These are phyloP conservation scores for Nannochloropsis oceanica DNA, from an alignment of 108 stramenopile species.

Conservation along the genomic window DNA sequence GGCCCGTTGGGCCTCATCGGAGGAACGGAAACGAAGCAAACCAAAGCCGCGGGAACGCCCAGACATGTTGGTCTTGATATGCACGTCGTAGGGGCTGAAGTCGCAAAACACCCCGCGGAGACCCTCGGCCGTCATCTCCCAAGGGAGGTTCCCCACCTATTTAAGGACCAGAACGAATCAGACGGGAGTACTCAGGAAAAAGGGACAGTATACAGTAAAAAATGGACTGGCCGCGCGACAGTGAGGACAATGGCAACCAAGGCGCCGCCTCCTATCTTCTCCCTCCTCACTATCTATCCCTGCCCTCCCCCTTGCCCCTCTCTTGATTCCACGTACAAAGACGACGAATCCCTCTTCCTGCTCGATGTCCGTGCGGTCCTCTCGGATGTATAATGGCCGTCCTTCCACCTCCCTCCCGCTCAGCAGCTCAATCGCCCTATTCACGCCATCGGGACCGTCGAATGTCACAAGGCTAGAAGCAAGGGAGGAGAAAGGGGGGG, in stretches of 20 bases:
- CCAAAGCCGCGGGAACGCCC: conserved; percentile 16
- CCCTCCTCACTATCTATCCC: not conserved
- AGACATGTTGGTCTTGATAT: conserved; percentile 40
- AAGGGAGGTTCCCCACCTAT: conserved; percentile 33
- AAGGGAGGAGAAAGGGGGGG: not conserved
- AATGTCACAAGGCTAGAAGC: conserved; percentile 25
- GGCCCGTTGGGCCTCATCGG: not conserved
- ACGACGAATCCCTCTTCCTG: not conserved
- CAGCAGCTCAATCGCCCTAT: conserved; percentile 28
- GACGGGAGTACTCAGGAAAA: not conserved
- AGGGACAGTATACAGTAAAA: not conserved
- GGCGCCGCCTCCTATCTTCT: not conserved
- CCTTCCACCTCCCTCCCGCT: conserved; percentile 32
- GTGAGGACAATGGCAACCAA: not conserved
- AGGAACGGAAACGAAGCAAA: not conserved
- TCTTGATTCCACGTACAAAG: not conserved
- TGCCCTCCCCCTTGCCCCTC: not conserved
- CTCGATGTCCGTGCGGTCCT: conserved; percentile 30
- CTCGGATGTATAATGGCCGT: conserved; percentile 35
- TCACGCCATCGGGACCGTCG: conserved; percentile 13
- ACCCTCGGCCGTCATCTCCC: conserved; percentile 20
- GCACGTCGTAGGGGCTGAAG: conserved; percentile 30
- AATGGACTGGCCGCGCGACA: not conserved
- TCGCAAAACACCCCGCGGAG: conserved; percentile 16
- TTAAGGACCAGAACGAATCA: not conserved